Percentiles rank a stretch among this genome's conserved stretches.
Conservation (phyloP, 768 basidiomycete genomes). For the Rhizopogon salebrosus region DNA sequence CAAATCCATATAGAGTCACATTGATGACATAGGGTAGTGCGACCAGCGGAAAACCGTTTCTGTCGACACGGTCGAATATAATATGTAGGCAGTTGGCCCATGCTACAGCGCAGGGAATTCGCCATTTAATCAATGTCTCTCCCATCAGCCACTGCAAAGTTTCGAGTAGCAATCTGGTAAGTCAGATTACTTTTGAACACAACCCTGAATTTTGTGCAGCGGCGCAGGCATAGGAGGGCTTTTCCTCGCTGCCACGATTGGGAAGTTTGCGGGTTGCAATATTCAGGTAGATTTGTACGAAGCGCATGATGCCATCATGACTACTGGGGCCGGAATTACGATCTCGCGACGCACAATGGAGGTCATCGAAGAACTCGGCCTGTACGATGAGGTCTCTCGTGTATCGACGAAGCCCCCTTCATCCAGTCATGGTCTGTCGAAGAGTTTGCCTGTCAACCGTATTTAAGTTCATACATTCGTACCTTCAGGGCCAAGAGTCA, state of each 20-base stretch:
- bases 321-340: conserved; percentile 38
- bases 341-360: conserved; percentile 44
- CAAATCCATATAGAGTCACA: too few relatives aligned
- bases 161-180: conserved; percentile 20
- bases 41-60: too few relatives aligned
- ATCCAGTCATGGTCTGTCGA: conserved; percentile 7
- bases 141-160: conserved; percentile 3
- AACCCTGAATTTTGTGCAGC: conserved; percentile 7
- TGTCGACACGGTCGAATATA: not conserved
- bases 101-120: not conserved
- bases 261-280: conserved; percentile 20
- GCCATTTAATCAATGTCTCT: not conserved
- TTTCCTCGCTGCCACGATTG: conserved; percentile 35
- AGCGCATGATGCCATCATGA: conserved; percentile 34
- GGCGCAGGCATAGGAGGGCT: conserved; percentile 43
- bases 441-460: not conserved
- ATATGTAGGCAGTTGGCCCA: not conserved
- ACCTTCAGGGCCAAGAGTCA: not conserved
- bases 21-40: too few relatives aligned
- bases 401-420: conserved; percentile 10
- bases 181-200: not conserved
- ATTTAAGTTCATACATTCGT: not conserved
- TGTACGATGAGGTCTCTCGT: conserved; percentile 29
- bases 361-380: conserved; percentile 38
- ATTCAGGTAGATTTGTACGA: conserved; percentile 43